Conservation (phyloP, 1,139 yeast species). For the Sugiyamaella japonica region DNA sequence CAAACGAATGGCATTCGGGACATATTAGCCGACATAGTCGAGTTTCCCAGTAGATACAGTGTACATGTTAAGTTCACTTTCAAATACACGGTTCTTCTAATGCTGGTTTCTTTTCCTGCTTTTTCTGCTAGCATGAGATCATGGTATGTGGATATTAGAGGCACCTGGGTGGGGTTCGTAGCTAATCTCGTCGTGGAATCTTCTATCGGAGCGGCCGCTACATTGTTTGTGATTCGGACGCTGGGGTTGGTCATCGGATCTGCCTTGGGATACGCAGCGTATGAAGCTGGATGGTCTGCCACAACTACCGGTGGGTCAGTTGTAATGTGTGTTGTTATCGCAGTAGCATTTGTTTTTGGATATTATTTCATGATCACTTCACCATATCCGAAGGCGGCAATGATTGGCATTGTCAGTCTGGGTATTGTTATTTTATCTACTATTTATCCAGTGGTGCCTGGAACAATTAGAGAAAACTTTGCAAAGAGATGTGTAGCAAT, state of each 20-base stretch:
- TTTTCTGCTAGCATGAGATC: conserved; percentile 47
- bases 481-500: conserved; percentile 53
- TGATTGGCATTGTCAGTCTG: conserved; percentile 49
- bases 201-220: conserved; percentile 52
- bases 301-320: conserved; percentile 45
- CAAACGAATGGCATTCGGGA: neutral
- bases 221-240: conserved; percentile 48
- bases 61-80: conserved; percentile 41
- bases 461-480: conserved; percentile 47
- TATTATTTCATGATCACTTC: conserved; percentile 48
- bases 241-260: conserved; percentile 51
- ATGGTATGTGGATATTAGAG: conserved; percentile 50
- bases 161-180: conserved; percentile 55
- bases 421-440: conserved; percentile 49
- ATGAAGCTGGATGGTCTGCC: conserved; percentile 41
- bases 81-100: conserved; percentile 48
- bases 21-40: conserved; percentile 19
- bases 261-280: conserved; percentile 51
- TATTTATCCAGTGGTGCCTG: conserved; percentile 44
- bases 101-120: conserved; percentile 52
- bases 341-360: conserved; percentile 48
- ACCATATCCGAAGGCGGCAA: conserved; percentile 52
- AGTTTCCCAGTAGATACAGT: conserved; percentile 15
- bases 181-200: conserved; percentile 52
- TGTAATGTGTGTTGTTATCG: conserved; percentile 47